phyloP scores from a whole-genome alignment of 1,139 yeast species.

The Debaryomyces singareniensis region DNA sequence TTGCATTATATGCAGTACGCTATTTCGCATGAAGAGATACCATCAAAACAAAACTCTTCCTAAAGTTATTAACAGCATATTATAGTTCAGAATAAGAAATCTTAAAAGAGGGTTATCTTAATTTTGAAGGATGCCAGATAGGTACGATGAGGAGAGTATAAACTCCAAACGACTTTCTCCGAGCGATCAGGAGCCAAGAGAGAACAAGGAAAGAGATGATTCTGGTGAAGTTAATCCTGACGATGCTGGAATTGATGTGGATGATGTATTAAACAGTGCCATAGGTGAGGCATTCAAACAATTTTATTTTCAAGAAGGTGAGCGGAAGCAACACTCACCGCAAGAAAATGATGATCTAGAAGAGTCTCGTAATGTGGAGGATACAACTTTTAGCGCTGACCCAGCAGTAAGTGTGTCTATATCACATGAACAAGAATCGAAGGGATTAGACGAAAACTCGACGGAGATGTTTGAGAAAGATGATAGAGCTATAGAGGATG shows the following conservation, averaged over 20 bases:
- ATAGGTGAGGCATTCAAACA: background rate
- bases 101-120: no score
- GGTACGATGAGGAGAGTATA: background rate
- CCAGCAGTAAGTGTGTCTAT: no score
- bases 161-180: background rate
- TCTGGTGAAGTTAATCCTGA: background rate
- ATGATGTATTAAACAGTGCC: background rate
- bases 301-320: background rate
- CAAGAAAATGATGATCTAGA: background rate
- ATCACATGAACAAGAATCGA: no score
- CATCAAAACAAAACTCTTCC: no score
- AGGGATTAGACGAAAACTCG: no score
- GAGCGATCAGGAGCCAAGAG: background rate
- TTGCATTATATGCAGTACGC: no score
- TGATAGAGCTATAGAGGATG: no score
- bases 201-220: background rate
- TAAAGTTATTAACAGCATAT: no score
- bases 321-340: slow-evolving; percentile 1
- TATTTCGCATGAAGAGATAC: no score
- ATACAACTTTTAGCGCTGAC: no score
- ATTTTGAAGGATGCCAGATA: background rate
- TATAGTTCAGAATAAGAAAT: no score
- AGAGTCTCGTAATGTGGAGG: background rate
- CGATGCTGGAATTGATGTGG: background rate
- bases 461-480: no score